Conservation (phyloP, 2,329 filamentous ascomycete species). For the Arthrobotrys sinensis region DNA sequence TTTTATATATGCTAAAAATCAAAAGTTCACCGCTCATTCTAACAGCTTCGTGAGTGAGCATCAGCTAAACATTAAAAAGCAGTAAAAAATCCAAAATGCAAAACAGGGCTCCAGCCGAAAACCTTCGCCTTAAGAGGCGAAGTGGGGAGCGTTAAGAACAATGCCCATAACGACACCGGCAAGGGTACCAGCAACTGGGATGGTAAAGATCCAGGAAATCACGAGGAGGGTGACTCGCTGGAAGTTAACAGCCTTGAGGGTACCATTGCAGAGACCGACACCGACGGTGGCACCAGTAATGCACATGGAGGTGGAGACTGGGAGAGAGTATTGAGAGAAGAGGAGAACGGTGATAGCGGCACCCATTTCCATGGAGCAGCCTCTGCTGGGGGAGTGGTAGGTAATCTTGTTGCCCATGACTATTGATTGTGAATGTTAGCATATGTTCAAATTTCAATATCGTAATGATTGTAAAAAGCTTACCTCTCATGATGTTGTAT, state of each 20-base stretch:
- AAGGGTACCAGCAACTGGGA: slow-evolving; percentile 73
- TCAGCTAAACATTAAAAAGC: slow-evolving; percentile 12
- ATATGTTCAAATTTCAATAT: background rate
- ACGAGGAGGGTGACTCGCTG: slow-evolving; percentile 73
- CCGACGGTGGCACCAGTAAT: slow-evolving; percentile 76
- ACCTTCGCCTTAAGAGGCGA: slow-evolving; percentile 28
- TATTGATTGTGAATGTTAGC: slow-evolving; percentile 40
- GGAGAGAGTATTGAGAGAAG: slow-evolving; percentile 75
- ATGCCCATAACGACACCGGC: slow-evolving; percentile 76
- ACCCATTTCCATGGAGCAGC: slow-evolving; percentile 75
- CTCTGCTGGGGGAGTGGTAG: slow-evolving; percentile 75
- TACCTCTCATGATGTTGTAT: slow-evolving; percentile 75
- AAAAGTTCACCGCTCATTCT: slow-evolving; percentile 24
- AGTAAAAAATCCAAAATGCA: slow-evolving; percentile 4
- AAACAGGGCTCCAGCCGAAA: slow-evolving; percentile 13
- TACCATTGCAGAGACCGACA: slow-evolving; percentile 75
- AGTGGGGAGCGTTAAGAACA: slow-evolving; percentile 75
- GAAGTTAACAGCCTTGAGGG: slow-evolving; percentile 75
- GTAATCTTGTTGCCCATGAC: slow-evolving; percentile 76
- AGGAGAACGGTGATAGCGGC: slow-evolving; percentile 76
- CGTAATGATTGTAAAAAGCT: slow-evolving; percentile 72
- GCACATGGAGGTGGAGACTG: slow-evolving; percentile 77
- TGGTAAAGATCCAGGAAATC: slow-evolving; percentile 75
- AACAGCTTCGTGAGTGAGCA: slow-evolving; percentile 16
- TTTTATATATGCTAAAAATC: slow-evolving; percentile 20